These are phyloP conservation scores for Trichocladium antarcticum DNA, from an alignment of 495 filamentous ascomycete species.

Conservation along the genomic window DNA sequence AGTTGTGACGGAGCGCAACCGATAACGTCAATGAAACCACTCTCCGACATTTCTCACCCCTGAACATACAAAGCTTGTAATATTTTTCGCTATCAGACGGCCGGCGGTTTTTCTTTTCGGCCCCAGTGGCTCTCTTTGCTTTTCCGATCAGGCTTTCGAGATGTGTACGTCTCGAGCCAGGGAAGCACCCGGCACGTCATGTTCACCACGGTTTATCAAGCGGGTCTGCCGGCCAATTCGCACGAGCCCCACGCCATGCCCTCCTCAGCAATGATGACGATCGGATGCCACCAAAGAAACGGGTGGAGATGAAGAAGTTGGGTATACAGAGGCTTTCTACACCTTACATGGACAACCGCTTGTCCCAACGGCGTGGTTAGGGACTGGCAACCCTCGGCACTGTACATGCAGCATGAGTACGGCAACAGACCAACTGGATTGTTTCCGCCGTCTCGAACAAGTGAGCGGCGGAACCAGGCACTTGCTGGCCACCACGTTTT, in stretches of 20 bases:
- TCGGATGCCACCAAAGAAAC: slow-evolving; percentile 16
- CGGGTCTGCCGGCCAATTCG: neutral
- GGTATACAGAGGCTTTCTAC: slow-evolving; percentile 25
- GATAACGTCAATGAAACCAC: neutral
- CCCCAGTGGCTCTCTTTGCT: neutral
- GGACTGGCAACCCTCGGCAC: neutral
- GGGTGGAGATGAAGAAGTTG: slow-evolving; percentile 21
- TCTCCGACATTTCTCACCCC: neutral
- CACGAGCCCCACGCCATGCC: slow-evolving; percentile 6
- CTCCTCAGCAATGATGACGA: slow-evolving; percentile 21
- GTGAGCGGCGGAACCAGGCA: neutral
- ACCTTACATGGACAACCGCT: slow-evolving; percentile 29
- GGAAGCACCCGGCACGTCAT: neutral
- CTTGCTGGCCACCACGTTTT: slow-evolving; percentile 7
- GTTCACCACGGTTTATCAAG: neutral
- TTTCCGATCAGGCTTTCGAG: neutral
- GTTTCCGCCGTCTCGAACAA: neutral
- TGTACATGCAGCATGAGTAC: neutral
- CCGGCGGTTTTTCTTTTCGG: neutral
- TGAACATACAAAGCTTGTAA: slow-evolving; percentile 1
- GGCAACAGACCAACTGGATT: neutral
- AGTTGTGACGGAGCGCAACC: neutral
- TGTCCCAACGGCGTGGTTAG: slow-evolving; percentile 17
- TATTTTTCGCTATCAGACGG: neutral
- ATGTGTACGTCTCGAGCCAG: neutral